Evolutionary conservation across 345 rosid species (phyloP), one percentile per base, ranked within the genome.

Genomic region (Sisymbrium irio): DNA sequence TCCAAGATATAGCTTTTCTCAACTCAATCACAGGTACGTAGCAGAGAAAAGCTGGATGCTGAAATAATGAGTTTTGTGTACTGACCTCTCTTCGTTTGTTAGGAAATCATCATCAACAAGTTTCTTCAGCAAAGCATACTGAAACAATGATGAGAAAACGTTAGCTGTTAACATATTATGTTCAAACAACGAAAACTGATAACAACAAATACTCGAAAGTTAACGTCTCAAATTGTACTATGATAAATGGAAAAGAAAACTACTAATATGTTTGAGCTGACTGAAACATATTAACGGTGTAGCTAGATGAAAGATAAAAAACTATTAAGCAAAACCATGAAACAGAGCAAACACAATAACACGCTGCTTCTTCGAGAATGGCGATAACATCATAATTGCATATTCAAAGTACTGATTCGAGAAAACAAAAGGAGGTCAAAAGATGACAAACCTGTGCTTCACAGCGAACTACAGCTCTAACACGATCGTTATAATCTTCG

Each of bases 71-170:
- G 19, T 13, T 64, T 36, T 53, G 65, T 9, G 13, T 13, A 81
- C 84, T 64, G 58, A 89, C 98, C 91, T 87, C 85, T 93, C 98
- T 62, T 83, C 85, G 32, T 78, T 73, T 58, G 93, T 77, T 60
- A 91, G 62, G 84, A 60, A 85, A 69, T 82, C 77, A 64, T 85
- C 93, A 71, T 73, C 78, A 30, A 89, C 78, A 68, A 91, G 91
- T 70, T 88, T 86, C 74, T 85, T 88, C 32, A 94, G 89, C 82
- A 94, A 81, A 10, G 88, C 90, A 77, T 85, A 92, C 97, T 91
- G 85, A 67, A 51, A n/a, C 44, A 15, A 61, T 35, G 5, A 2
- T 8, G 47, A 65, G 14, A 59, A 4, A 51, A 57, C 42, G 9
- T 7, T 63, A 22, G 39, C 18, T 28, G 28, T 46, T 8, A 17